Conservation (phyloP, 805 yeast species). For the Cyberlindnera mississippiensis region DNA sequence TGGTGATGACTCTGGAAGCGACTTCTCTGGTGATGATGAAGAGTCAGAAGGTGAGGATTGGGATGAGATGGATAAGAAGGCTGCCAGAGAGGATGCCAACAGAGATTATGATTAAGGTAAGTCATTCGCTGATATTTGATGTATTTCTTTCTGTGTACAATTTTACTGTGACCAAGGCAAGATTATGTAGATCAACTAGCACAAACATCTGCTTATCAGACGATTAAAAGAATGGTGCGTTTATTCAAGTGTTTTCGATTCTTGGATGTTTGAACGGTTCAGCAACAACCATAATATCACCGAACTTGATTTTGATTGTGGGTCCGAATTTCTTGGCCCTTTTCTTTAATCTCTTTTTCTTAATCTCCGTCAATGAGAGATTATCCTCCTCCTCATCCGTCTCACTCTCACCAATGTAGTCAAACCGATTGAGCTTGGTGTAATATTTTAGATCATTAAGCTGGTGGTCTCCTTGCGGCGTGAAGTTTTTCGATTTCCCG, state of each 20-base stretch:
- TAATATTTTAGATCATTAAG: slow-evolving; percentile 18
- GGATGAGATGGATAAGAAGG: slow-evolving; percentile 28
- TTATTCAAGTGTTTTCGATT: slow-evolving; percentile 14
- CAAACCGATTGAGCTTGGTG: slow-evolving; percentile 18
- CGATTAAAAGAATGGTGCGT: neutral
- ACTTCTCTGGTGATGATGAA: slow-evolving; percentile 36
- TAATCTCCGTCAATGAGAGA: slow-evolving; percentile 18
- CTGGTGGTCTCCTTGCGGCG: neutral
- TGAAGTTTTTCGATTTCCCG: slow-evolving; percentile 12
- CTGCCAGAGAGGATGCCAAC: slow-evolving; percentile 34
- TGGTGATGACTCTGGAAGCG: slow-evolving; percentile 30
- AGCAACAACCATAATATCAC: slow-evolving; percentile 20
- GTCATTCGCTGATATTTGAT: slow-evolving; percentile 20
- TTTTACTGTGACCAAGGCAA: too few relatives aligned
- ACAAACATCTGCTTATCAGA: too few relatives aligned
- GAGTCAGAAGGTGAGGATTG: slow-evolving; percentile 38
- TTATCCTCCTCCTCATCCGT: slow-evolving; percentile 28
- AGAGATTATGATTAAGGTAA: slow-evolving; percentile 37
- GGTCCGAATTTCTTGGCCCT: slow-evolving; percentile 22
- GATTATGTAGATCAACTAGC: too few relatives aligned
- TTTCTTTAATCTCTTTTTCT: slow-evolving; percentile 12
- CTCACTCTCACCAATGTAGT: slow-evolving; percentile 26
- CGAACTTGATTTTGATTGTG: slow-evolving; percentile 23
- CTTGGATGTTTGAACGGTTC: slow-evolving; percentile 25
- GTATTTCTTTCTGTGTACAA: slow-evolving; percentile 29